Percentiles rank a stretch among this genome's conserved stretches.
Evolutionary conservation across 768 basidiomycete species (phyloP).

Genomic region (Podaxis carcinomalis): DNA sequence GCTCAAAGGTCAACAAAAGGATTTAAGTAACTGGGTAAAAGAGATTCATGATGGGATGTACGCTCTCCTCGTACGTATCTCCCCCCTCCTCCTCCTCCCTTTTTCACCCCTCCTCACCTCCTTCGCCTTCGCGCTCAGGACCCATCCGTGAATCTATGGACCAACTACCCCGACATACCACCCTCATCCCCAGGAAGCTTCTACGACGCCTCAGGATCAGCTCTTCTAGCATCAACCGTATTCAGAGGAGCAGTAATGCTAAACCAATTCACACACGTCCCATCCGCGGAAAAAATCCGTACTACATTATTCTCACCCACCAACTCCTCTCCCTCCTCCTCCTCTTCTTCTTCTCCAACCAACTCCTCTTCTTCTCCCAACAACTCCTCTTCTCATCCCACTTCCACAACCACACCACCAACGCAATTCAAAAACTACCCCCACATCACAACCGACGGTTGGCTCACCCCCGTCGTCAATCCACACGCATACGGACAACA

Average conservation of each 20-base stretch:
- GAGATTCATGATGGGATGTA: slow-evolving; percentile 80
- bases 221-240: slow-evolving; percentile 71
- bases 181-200: slow-evolving; percentile 44
- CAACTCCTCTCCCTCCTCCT: neutral
- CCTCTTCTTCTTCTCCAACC: no score
- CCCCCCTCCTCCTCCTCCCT: neutral
- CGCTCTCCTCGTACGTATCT: slow-evolving; percentile 42
- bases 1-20: slow-evolving; percentile 47
- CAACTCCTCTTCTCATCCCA: neutral
- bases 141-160: slow-evolving; percentile 42
- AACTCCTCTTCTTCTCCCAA: no score
- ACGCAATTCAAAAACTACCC: slow-evolving; percentile 19
- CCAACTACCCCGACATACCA: slow-evolving; percentile 65
- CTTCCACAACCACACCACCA: neutral
- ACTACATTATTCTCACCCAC: slow-evolving; percentile 27
- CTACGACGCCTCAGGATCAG: slow-evolving; percentile 67
- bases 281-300: slow-evolving; percentile 55
- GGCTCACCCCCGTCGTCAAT: slow-evolving; percentile 73
- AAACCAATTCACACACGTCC: slow-evolving; percentile 44
- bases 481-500: slow-evolving; percentile 48
- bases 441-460: slow-evolving; percentile 58
- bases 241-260: slow-evolving; percentile 64
- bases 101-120: slow-evolving; percentile 8
- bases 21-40: slow-evolving; percentile 59
- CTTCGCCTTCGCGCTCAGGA: no score